Base-by-base conservation (phyloP, 2,329 filamentous ascomycete genomes). In the Diaporthe sp. region DNA sequence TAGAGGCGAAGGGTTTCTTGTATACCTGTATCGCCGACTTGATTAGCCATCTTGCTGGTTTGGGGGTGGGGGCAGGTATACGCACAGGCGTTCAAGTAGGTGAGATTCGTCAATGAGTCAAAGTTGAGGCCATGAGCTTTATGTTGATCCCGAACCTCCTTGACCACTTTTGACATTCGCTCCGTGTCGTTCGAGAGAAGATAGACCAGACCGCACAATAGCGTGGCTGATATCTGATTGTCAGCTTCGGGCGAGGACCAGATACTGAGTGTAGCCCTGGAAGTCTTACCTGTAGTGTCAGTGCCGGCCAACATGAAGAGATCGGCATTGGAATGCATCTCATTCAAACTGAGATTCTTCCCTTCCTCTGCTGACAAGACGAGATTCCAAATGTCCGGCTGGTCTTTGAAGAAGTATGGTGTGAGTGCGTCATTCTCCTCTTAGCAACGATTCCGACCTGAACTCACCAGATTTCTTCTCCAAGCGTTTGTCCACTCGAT, bases 1-100 rank as follows among this genome's bases (percentile, higher is more conserved):
- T 83, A 84, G 58, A 81, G 72, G 2, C 83, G 78, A 4, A 84
- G 76, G 0, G 79, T 75, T 76, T 85, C 83, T 67, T 85, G 60
- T n/a, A 75, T 75, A 38, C 70, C 74, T 73, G 42, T 4, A 42
- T 60, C 8, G 28, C 5, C 28, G 2, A 28, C 17, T 50, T n/a
- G 4, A 17, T 30, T 25, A 28, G 57, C 33, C 22, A 30, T 30
- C 6, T 33, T 40, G 30, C 38, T 38, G n/a, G n/a, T 52, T 22
- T 7, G 28, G 28, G 17, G n/a, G 52, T 22, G 15, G 28, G 28
- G 17, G 19, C 5, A 58, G 52, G 2, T 17, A 12, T 55, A 64
- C 72, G 9, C 22, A 74, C 72, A 74, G 52, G 72, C 72, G 10
- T 74, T 74, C 35, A 75, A 42, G 42, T 75, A 73, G 25, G 30